Base-by-base conservation (phyloP, 176 grass and related monocot genomes). In the Metroxylon sagu region DNA sequence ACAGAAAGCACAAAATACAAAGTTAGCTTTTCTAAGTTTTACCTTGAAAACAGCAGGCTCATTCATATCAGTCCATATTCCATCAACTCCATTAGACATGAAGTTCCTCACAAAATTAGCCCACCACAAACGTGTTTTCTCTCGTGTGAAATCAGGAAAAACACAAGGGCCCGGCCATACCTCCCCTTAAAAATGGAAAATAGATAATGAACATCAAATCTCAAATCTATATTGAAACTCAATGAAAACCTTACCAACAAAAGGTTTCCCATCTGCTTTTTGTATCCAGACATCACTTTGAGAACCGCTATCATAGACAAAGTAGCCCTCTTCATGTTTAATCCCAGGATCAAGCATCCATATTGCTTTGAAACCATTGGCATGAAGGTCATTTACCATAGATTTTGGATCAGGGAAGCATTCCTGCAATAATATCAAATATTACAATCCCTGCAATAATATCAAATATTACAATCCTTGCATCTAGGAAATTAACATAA, bases 301-400 rank as follows among this genome's bases (percentile, higher is more conserved):
- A 64, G 83, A 80, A 69, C 92, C 86, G 67, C 86, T 88, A 18
- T 88, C 86, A 72, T 80, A 96, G 19, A 70, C 77, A 90, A 80
- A 87, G 74, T 88, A 96, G 15, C 86, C 86, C 14, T 88, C 49
- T 62, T 96, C 83, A 17, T 79, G 80, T 80, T 96, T 90, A 19
- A 96, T 96, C 27, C 92, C 92, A 65, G 92, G 92, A 53, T 96
- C 92, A 82, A 96, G 83, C 92, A 96, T 96, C 92, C 92, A 96
- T 14, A 96, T 88, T 85, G 92, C 84, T 64, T 90, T 79, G 68
- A 85, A 96, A 12, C 86, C 80, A 14, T 76, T 82, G 26, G 64
- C 26, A 74, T 90, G 92, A 17, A 96, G 83, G 66, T 87, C 70
- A 31, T 85, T 51, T n/a, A 75, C 80, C 92, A 90, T 85, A 51